Evolutionary conservation across 202 grass and related monocot species (phyloP).

Genomic region (Cymbopogon flexuosus): DNA sequence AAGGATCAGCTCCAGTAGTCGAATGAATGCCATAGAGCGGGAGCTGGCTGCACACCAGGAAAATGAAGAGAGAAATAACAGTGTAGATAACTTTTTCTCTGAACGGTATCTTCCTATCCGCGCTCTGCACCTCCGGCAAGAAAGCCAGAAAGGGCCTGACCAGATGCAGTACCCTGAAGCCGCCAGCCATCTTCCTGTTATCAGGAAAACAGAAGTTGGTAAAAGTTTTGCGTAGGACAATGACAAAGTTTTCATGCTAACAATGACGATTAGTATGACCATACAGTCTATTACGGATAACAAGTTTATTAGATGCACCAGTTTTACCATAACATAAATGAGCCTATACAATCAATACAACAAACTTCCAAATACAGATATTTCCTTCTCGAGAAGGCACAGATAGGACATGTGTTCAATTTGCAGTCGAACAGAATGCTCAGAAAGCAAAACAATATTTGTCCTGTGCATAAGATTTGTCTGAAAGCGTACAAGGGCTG

Average conservation of each 20-base stretch:
- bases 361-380: not conserved
- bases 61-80: slow-evolving; percentile 77
- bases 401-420: not conserved
- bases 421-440: not conserved
- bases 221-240: not conserved
- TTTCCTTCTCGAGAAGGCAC: not conserved
- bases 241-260: not conserved
- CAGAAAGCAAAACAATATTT: not conserved
- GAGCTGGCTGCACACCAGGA: slow-evolving; percentile 75
- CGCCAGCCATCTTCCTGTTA: slow-evolving; percentile 68
- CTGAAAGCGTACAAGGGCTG: not conserved
- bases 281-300: not conserved
- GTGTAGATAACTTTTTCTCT: slow-evolving; percentile 87
- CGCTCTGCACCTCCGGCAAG: slow-evolving; percentile 80
- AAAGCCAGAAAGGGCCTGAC: slow-evolving; percentile 79
- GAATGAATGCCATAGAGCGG: slow-evolving; percentile 88
- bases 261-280: not conserved
- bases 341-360: not conserved
- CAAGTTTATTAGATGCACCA: not conserved
- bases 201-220: not conserved
- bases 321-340: not conserved
- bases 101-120: slow-evolving; percentile 82
- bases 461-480: not conserved
- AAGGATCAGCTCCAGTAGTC: slow-evolving; percentile 82
- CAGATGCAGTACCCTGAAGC: slow-evolving; percentile 77